Evolutionary conservation across 2,329 filamentous ascomycete genomes (phyloP).

Genomic region (Ophiostoma ips): DNA sequence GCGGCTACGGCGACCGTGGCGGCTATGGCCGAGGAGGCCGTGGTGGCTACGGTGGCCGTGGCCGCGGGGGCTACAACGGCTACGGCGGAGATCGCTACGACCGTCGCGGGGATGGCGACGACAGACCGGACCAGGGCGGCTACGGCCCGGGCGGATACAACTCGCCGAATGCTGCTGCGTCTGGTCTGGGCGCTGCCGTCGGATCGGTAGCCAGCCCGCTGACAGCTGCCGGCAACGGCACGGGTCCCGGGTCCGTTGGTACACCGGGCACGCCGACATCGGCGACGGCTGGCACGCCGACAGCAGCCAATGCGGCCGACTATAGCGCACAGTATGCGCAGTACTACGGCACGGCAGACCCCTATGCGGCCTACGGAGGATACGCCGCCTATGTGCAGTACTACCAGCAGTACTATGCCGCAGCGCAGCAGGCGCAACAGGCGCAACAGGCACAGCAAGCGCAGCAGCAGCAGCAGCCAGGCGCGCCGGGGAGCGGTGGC

Average conservation of each 20-base stretch:
- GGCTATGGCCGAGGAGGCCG: slow-evolving; percentile 22
- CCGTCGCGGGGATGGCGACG: slow-evolving; percentile 13
- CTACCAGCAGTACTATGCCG: slow-evolving; percentile 58
- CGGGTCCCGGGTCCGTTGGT: background rate
- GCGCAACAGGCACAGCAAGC: too few relatives aligned
- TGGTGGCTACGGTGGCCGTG: background rate
- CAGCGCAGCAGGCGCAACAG: slow-evolving; percentile 38
- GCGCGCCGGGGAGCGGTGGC: slow-evolving; percentile 27
- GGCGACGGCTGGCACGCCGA: background rate
- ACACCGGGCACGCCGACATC: slow-evolving; percentile 1
- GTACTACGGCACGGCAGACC: slow-evolving; percentile 58
- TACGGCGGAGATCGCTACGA: slow-evolving; percentile 19
- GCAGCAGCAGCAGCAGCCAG: slow-evolving; percentile 16
- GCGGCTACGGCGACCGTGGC: slow-evolving; percentile 27
- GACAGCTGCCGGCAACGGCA: slow-evolving; percentile 14
- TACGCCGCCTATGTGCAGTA: slow-evolving; percentile 65
- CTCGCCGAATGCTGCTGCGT: slow-evolving; percentile 26
- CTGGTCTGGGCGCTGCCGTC: slow-evolving; percentile 7
- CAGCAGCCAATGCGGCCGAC: slow-evolving; percentile 28
- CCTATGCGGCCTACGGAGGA: slow-evolving; percentile 82
- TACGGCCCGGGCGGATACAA: slow-evolving; percentile 18
- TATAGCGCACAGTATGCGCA: slow-evolving; percentile 74
- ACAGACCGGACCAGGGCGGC: background rate
- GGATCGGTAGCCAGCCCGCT: slow-evolving; percentile 25
- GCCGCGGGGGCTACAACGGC: slow-evolving; percentile 2